phyloP scores from a whole-genome alignment of 805 yeast genomes.

The Hyphopichia homilentoma region DNA sequence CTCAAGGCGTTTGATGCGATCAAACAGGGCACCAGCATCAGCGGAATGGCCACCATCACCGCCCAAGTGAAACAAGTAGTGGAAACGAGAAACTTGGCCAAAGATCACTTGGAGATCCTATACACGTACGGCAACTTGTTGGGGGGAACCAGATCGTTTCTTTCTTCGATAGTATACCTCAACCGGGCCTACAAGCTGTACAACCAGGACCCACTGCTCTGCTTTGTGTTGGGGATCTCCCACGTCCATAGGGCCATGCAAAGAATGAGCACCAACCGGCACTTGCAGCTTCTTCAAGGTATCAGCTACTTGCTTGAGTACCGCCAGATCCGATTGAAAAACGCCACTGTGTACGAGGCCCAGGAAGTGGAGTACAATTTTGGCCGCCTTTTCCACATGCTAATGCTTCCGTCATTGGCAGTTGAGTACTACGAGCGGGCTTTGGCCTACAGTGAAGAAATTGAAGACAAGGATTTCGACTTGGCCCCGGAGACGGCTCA shows the following conservation, averaged over 20 bases:
- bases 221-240: slow-evolving; percentile 70
- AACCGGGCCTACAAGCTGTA: slow-evolving; percentile 64
- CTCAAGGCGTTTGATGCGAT: slow-evolving; percentile 83
- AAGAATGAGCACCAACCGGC: slow-evolving; percentile 80
- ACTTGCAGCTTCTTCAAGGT: slow-evolving; percentile 84
- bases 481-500: slow-evolving; percentile 80
- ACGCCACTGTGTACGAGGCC: slow-evolving; percentile 42
- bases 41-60: slow-evolving; percentile 76
- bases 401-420: slow-evolving; percentile 76
- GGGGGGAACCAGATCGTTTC: slow-evolving; percentile 77
- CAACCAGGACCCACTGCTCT: slow-evolving; percentile 74
- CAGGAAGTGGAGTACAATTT: slow-evolving; percentile 82
- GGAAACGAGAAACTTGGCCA: background rate
- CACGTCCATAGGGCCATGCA: slow-evolving; percentile 92
- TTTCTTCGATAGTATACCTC: slow-evolving; percentile 76
- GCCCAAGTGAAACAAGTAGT: slow-evolving; percentile 36
- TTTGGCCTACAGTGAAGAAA: slow-evolving; percentile 35
- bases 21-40: slow-evolving; percentile 46
- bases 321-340: slow-evolving; percentile 43
- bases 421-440: slow-evolving; percentile 70
- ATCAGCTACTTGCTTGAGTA: slow-evolving; percentile 75
- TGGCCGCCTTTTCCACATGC: slow-evolving; percentile 79
- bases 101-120: slow-evolving; percentile 58
- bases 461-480: slow-evolving; percentile 50
- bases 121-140: slow-evolving; percentile 78